Base-by-base conservation (phyloP, 257 asterid species). In the Solanum tarapatanum region DNA sequence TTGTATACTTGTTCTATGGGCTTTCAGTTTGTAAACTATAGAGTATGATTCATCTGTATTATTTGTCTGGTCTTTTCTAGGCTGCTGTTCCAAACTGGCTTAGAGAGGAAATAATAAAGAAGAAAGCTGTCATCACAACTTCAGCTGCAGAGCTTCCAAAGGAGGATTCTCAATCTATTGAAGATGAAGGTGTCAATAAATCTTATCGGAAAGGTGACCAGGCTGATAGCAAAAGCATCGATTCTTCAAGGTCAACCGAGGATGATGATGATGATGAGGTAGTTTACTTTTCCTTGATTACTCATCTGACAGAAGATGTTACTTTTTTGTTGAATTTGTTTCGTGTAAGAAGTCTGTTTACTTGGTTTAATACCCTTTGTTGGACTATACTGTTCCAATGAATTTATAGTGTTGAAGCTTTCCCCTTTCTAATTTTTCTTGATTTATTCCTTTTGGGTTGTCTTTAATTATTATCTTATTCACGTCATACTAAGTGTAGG, bases 21-120 rank as follows among this genome's bases (percentile, higher is more conserved):
- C 41, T 30, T 82, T 17, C 69, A 82, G 24, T 82, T 82, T 48
- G 30, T 19, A 82, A 30, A 82, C 70, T 82, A 51, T 30, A 48
- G 41, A 80, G 43, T 48, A 48, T 82, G 85, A 82, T 82, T 82
- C 28, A 48, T 48, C 85, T 82, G 85, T 48, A 48, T 76, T 39
- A 13, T 76, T 76, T 82, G 43, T 45, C 79, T 88, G 91, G 86
- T 51, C 39, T 74, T 69, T 90, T 91, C 85, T 91, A 96, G 99
- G 98, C 98, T 37, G 93, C 98, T 23, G 99, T 96, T 28, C 99
- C 99, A 89, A 96, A 93, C 91, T 96, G 99, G 99, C 97, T 96
- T 45, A 94, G 98, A 92, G 99, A 96, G 91, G 99, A 96, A 91
- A 95, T 97, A 82, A 97, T 95, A 68, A 97, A 96, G 90, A 97